A percentile compares a stretch with the other conserved stretches of the same genome.
phyloP scores from a whole-genome alignment of 1,284 basidiomycete genomes.

The Xerocomus minutiporus region DNA sequence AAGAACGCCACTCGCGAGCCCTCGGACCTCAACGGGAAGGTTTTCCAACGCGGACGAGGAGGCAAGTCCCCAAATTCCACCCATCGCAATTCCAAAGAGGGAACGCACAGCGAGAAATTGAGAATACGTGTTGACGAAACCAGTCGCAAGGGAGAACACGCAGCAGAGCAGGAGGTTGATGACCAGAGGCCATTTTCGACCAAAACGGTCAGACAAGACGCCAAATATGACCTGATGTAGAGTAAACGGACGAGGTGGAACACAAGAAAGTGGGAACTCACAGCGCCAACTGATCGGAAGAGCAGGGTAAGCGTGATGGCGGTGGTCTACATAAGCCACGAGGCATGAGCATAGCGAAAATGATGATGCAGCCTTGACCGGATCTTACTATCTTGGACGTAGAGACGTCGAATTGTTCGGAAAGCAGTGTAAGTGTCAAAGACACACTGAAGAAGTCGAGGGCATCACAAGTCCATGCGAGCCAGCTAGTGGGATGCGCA shows the following conservation, averaged over 20 bases:
- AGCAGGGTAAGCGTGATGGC: conserved; percentile 91
- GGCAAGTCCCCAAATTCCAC: conserved; percentile 77
- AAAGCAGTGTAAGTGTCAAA: conserved; percentile 59
- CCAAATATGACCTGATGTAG: conserved; percentile 66
- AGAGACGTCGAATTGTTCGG: conserved; percentile 46
- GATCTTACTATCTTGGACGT: conserved; percentile 51
- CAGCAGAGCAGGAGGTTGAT: conserved; percentile 69
- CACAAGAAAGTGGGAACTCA: conserved; percentile 28
- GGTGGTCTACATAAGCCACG: conserved; percentile 48
- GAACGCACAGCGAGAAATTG: conserved; percentile 72
- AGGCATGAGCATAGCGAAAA: not conserved
- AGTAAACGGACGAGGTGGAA: not conserved
- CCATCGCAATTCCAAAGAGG: conserved; percentile 87
- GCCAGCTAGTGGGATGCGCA: conserved; percentile 45
- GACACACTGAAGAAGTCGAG: conserved; percentile 85
- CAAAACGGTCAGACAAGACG: conserved; percentile 78
- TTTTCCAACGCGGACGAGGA: conserved; percentile 83
- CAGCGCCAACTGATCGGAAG: conserved; percentile 83
- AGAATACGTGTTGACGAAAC: conserved; percentile 64
- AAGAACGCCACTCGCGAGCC: conserved; percentile 79
- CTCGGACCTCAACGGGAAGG: conserved; percentile 82
- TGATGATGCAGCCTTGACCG: not conserved
- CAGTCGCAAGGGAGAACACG: conserved; percentile 75
- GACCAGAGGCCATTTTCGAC: conserved; percentile 90
- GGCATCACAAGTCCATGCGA: conserved; percentile 78